Conservation (phyloP, 106 monocot species). For the Xerophyta viscosa region DNA sequence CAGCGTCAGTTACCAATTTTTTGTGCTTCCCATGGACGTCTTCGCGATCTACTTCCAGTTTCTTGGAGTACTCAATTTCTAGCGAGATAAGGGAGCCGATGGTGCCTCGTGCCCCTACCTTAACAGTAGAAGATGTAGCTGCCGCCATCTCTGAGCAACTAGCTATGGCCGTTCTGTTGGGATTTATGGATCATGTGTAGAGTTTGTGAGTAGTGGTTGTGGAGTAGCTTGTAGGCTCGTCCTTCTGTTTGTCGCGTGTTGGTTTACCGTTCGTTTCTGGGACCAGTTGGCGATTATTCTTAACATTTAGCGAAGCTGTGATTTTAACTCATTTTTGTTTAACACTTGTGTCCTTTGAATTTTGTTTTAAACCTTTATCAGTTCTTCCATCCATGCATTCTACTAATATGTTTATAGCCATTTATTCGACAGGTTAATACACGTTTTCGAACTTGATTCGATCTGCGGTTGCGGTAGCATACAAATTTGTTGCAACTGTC, state of each 20-base stretch:
- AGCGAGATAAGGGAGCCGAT: slow-evolving; percentile 26
- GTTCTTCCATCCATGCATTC: too few species aligned
- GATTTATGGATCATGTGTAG: background rate
- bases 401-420: too few species aligned
- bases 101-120: slow-evolving; percentile 30
- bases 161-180: background rate
- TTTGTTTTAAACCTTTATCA: too few species aligned
- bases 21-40: slow-evolving; percentile 6
- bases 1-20: background rate
- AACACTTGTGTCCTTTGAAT: too few species aligned
- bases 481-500: too few species aligned
- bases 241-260: slow-evolving; percentile 1
- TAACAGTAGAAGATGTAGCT: slow-evolving; percentile 17
- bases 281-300: slow-evolving; percentile 4
- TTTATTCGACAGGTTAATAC: too few species aligned
- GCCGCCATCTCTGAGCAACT: slow-evolving; percentile 11
- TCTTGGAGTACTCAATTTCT: slow-evolving; percentile 37
- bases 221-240: slow-evolving; percentile 15
- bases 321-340: background rate
- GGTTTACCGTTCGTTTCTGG: background rate
- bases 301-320: slow-evolving; percentile 3
- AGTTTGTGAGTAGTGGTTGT: background rate
- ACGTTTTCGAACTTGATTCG: too few species aligned
- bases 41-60: slow-evolving; percentile 7
- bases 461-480: too few species aligned